A percentile compares a stretch with the other conserved stretches of the same genome.
Evolutionary conservation across 768 basidiomycete genomes (phyloP).

Genomic region (Naganishia kalamii): DNA sequence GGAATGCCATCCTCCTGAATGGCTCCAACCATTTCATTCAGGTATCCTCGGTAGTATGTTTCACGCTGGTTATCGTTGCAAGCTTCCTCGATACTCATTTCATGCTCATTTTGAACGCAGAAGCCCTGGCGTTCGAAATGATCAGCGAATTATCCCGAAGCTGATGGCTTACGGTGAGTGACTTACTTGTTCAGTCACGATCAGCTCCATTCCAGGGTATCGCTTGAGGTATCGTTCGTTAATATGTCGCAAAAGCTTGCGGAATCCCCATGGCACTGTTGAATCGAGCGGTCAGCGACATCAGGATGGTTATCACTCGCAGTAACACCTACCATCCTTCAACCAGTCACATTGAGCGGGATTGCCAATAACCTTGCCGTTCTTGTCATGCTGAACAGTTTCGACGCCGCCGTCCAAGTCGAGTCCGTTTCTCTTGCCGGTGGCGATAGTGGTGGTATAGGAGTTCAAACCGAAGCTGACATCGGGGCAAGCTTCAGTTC

Average conservation of each 20-base stretch:
- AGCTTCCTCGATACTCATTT: constrained; percentile 16
- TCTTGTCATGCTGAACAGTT: neutral
- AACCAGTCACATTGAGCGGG: neutral
- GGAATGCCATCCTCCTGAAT: constrained; percentile 16
- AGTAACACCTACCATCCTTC: neutral
- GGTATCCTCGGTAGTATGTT: constrained; percentile 25
- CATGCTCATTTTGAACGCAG: constrained; percentile 19
- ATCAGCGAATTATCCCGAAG: neutral
- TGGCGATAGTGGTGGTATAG: constrained; percentile 19
- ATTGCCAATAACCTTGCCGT: constrained; percentile 4
- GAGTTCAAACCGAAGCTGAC: constrained; percentile 24
- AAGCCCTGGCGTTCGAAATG: constrained; percentile 5
- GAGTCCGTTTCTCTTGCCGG: constrained; percentile 7
- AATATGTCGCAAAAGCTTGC: constrained; percentile 25
- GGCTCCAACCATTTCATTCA: constrained; percentile 22
- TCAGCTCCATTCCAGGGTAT: constrained; percentile 9
- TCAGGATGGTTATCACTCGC: neutral
- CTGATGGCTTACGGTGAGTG: neutral
- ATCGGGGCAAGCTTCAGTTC: neutral
- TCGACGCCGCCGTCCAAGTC: constrained; percentile 2
- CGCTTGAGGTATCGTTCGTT: constrained; percentile 12
- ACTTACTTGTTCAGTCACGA: constrained; percentile 24
- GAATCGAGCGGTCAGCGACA: neutral
- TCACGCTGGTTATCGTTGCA: constrained; percentile 20
- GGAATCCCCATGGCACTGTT: constrained; percentile 28